Evolutionary conservation across 176 grass and related monocot genomes (phyloP).

Genomic region (Oryza glumipatula): DNA sequence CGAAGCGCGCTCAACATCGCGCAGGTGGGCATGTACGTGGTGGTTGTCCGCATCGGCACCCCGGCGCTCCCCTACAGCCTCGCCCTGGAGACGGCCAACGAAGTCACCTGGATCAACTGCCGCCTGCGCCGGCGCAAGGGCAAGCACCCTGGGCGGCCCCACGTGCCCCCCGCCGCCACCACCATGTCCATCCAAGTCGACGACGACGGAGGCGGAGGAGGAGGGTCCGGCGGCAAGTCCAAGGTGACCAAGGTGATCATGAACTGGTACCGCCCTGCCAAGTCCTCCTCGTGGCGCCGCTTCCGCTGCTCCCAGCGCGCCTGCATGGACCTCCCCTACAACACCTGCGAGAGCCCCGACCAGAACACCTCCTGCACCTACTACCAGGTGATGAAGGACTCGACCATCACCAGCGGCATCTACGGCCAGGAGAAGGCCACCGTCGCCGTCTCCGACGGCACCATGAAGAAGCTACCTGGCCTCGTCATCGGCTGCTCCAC

Average conservation of each 20-base stretch:
- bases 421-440: conserved; percentile 78
- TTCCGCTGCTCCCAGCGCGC: conserved; percentile 55
- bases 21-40: conserved; percentile 66
- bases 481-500: conserved; percentile 76
- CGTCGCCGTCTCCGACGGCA: conserved; percentile 53
- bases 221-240: too few species aligned
- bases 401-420: conserved; percentile 57
- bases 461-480: conserved; percentile 62
- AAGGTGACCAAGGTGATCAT: not conserved
- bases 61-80: conserved; percentile 67
- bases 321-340: conserved; percentile 60
- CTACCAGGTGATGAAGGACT: conserved; percentile 43
- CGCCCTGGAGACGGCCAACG: conserved; percentile 73
- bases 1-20: conserved; percentile 53
- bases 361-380: conserved; percentile 62
- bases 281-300: conserved; percentile 66
- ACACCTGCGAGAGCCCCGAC: conserved; percentile 3
- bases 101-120: conserved; percentile 95
- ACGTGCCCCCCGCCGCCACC: not conserved
- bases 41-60: conserved; percentile 71
- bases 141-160: conserved; percentile 13
- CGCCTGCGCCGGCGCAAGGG: conserved; percentile 27
- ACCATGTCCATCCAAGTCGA: conserved; percentile 29
- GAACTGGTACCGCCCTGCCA: conserved; percentile 56
- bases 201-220: not conserved